Conservation (phyloP, 2,329 filamentous ascomycete genomes). For the Endothia cerciana region DNA sequence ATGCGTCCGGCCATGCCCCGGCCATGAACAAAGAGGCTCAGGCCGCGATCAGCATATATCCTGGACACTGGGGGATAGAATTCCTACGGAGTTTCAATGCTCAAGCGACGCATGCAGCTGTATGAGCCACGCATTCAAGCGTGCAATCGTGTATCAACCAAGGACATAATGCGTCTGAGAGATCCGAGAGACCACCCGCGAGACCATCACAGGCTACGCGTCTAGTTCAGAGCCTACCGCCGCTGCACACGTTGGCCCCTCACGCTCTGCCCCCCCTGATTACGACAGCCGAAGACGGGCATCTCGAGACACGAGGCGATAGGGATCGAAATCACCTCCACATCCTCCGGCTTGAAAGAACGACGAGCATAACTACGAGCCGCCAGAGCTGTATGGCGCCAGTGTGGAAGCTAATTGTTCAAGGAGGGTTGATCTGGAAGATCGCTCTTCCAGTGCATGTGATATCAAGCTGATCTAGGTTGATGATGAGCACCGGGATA, state of each 20-base stretch:
- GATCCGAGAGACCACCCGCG: not conserved
- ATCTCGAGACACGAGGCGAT: slow-evolving; percentile 2
- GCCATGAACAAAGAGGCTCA: not conserved
- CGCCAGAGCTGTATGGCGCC: slow-evolving; percentile 4
- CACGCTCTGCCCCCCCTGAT: not conserved
- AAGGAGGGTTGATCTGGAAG: not conserved
- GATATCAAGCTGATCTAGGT: not conserved
- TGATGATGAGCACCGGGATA: not conserved
- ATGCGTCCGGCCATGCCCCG: not conserved
- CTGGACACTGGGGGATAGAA: not conserved
- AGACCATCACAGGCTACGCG: not conserved
- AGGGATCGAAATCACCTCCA: not conserved
- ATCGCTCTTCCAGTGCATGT: not conserved
- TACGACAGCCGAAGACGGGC: not conserved
- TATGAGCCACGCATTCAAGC: not conserved
- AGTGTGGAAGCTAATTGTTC: not conserved
- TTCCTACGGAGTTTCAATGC: not conserved
- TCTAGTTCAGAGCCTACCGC: not conserved
- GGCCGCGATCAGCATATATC: not conserved
- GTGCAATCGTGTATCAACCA: not conserved
- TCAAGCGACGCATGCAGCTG: not conserved
- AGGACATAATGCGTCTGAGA: not conserved
- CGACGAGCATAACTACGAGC: slow-evolving; percentile 6
- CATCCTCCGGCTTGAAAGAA: not conserved
- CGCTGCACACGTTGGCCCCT: not conserved